Evolutionary conservation across 345 rosid species (phyloP).

Genomic region (Populus nigra): DNA sequence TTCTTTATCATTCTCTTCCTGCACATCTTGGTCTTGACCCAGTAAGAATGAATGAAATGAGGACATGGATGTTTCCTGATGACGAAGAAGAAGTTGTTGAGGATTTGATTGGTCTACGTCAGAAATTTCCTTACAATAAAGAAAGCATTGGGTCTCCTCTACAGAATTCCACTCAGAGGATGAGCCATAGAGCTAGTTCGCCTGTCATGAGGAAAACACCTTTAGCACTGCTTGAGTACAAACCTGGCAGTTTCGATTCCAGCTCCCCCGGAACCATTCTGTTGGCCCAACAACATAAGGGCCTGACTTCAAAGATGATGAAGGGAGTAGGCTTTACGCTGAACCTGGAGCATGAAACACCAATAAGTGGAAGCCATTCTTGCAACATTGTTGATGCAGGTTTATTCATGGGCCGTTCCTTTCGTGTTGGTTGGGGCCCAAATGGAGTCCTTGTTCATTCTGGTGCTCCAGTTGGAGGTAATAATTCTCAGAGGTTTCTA

Average conservation of each 20-base stretch:
- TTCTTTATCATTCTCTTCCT: constrained; percentile 96
- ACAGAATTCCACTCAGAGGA: constrained; percentile 46
- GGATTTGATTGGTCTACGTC: constrained; percentile 35
- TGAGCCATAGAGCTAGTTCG: constrained; percentile 45
- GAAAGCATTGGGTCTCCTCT: constrained; percentile 42
- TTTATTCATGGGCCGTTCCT: constrained; percentile 92
- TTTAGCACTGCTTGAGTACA: constrained; percentile 74
- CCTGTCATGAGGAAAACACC: constrained; percentile 61
- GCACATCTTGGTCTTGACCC: constrained; percentile 94
- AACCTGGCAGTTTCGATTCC: constrained; percentile 47
- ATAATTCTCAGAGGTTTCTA: constrained; percentile 43
- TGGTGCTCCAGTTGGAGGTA: constrained; percentile 58
- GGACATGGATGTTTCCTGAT: constrained; percentile 81
- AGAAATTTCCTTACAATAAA: constrained; percentile 43
- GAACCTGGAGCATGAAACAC: constrained; percentile 64
- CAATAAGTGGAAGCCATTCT: constrained; percentile 64
- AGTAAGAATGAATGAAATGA: constrained; percentile 79
- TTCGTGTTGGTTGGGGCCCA: constrained; percentile 99
- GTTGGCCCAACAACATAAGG: constrained; percentile 74
- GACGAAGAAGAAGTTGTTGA: constrained; percentile 57
- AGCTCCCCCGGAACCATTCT: constrained; percentile 56
- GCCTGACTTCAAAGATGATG: constrained; percentile 45
- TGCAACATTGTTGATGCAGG: constrained; percentile 85
- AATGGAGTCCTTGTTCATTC: constrained; percentile 88
- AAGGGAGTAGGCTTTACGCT: constrained; percentile 70